A percentile compares a stretch with the other conserved stretches of the same genome.
Evolutionary conservation across 345 rosid genomes (phyloP).

Genomic region (Corchorus capsularis): DNA sequence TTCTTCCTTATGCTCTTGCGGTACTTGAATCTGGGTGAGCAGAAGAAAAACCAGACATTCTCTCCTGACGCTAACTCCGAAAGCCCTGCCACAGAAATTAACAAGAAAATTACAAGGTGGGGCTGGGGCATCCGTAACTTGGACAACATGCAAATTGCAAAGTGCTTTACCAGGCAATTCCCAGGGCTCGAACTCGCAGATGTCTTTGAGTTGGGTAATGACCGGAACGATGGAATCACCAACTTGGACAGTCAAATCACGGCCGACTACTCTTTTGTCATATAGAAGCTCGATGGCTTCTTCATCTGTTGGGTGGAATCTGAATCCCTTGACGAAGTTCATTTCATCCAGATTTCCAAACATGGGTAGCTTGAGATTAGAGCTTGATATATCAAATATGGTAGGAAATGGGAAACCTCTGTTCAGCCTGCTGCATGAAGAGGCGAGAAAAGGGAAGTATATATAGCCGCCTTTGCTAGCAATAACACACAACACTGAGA

Average conservation of each 20-base stretch:
- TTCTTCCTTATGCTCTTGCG: background rate
- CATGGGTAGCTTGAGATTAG: background rate
- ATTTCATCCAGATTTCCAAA: slow-evolving; percentile 1
- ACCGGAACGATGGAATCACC: background rate
- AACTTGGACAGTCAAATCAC: slow-evolving; percentile 12
- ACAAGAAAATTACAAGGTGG: background rate
- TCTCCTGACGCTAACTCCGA: slow-evolving; percentile 13
- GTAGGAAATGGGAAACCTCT: background rate
- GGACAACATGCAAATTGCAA: background rate
- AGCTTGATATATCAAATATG: background rate
- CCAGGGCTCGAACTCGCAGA: slow-evolving; percentile 6
- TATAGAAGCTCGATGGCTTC: slow-evolving; percentile 1
- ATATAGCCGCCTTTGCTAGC: background rate
- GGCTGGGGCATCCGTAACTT: background rate
- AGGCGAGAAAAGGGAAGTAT: background rate
- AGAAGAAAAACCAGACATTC: slow-evolving; percentile 8
- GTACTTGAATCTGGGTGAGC: slow-evolving; percentile 17
- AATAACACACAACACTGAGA: background rate
- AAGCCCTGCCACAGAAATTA: background rate
- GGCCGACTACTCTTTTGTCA: background rate
- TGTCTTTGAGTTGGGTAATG: slow-evolving; percentile 11
- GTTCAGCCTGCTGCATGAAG: background rate
- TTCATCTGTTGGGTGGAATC: slow-evolving; percentile 16
- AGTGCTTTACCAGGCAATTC: slow-evolving; percentile 18
- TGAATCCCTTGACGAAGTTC: slow-evolving; percentile 12